Evolutionary conservation across 192 early-diverging fungal species (phyloP), one percentile per base, ranked within the genome.

Genomic region (Rhizoclosmatium sp.): DNA sequence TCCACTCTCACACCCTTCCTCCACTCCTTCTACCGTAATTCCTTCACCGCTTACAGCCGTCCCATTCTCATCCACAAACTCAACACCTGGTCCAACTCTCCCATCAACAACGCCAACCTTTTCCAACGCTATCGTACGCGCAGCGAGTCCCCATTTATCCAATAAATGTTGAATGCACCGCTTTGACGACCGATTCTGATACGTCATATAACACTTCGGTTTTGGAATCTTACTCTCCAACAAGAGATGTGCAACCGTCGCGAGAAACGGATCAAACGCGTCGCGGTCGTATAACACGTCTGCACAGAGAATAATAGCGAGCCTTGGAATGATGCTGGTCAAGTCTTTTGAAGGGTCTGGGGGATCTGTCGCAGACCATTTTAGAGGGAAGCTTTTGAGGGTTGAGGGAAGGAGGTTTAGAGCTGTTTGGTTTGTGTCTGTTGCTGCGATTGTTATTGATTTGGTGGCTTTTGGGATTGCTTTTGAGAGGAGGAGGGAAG

Each of bases 101-200:
- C 47, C 76, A 39, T 41, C 64, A 16, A 66, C 76, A 59, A 58
- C 19, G 10, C 51, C 62, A 49, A 65, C 21, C 76, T 21, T 19
- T 4, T 58, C 39, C 47, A 2, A 9, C 10, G 14, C 31, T 40
- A 78, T 69, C 39, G 47, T 16, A 2, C 7, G 41, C 19, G 78
- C 78, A 9, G 3, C 78, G 19, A 93, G 76, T 0, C 80, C 83
- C 88, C 90, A 93, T 59, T 89, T 91, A 48, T 88, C 87, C 44
- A 94, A 65, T 41, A 92, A 58, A 41, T 85, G 86, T 62, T 90
- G 85, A n/a, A 94, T 87, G 39, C 87, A 87, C 39, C 92, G 85
- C 69, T 89, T 87, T 42, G 91, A 86, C 69, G 87, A 90, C 69
- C 94, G 70, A 69, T 94, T 89, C 71, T 95, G 93, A 74, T 95